phyloP scores from a whole-genome alignment of 2,329 filamentous ascomycete genomes.

The Gyromitra esculenta region DNA sequence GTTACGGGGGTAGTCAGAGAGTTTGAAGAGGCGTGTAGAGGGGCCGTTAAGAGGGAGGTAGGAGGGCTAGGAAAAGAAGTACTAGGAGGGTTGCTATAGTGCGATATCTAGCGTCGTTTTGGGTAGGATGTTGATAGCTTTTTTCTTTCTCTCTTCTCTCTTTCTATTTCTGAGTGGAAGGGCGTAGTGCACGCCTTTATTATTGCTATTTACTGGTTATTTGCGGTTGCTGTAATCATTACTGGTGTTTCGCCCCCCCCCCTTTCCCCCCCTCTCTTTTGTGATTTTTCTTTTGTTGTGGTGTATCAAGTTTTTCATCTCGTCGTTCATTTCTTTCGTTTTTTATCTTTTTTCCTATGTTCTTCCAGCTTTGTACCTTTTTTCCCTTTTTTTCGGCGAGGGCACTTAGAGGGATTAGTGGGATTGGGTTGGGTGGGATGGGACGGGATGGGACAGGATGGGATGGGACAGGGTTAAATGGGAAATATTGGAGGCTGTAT shows the following conservation, averaged over 20 bases:
- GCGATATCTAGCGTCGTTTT: conserved; percentile 8
- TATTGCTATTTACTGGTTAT: conserved; percentile 7
- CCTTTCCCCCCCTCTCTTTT: background rate
- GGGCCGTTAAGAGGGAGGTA: conserved; percentile 79
- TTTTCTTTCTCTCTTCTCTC: background rate
- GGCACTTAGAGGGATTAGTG: background rate
- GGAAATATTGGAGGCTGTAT: background rate
- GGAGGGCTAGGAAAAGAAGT: conserved; percentile 88
- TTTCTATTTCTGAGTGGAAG: conserved; percentile 1
- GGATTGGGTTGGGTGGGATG: background rate
- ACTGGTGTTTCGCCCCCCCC: background rate
- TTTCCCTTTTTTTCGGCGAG: background rate
- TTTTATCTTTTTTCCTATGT: background rate
- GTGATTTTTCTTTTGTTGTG: background rate
- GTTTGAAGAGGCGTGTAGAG: conserved; percentile 85
- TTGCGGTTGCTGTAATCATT: background rate
- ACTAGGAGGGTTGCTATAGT: conserved; percentile 79
- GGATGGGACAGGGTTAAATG: background rate
- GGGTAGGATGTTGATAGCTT: conserved; percentile 11
- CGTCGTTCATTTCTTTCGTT: background rate
- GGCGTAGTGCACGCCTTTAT: conserved; percentile 25
- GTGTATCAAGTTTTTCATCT: background rate
- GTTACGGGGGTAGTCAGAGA: conserved; percentile 87
- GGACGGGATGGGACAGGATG: background rate
- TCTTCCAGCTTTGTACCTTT: background rate